Conservation (phyloP, 768 basidiomycete genomes). For the Termitomyces sp. region DNA sequence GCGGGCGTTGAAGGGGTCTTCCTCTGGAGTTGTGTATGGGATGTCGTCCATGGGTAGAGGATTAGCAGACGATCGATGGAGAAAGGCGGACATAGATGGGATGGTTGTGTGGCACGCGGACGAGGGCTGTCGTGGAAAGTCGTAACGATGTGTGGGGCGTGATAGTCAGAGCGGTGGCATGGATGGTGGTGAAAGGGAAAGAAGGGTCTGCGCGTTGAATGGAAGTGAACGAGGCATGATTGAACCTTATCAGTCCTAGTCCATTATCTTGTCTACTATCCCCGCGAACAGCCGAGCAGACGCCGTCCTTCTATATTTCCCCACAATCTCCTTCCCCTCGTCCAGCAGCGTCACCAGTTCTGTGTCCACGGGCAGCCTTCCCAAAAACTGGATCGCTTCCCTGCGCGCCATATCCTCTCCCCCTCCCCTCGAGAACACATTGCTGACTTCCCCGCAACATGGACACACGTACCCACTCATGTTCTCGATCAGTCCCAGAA, state of each 20-base stretch:
- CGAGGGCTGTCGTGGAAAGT: background rate
- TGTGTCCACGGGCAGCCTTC: slow-evolving; percentile 88
- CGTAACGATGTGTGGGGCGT: slow-evolving; percentile 1
- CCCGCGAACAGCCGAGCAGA: slow-evolving; percentile 62
- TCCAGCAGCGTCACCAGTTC: slow-evolving; percentile 86
- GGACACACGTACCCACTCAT: slow-evolving; percentile 99
- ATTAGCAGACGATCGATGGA: background rate
- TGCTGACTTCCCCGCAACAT: slow-evolving; percentile 92
- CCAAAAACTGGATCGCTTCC: slow-evolving; percentile 74
- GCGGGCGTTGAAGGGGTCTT: slow-evolving; percentile 43
- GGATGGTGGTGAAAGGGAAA: slow-evolving; percentile 11
- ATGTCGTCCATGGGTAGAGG: slow-evolving; percentile 27
- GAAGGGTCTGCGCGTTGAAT: slow-evolving; percentile 20
- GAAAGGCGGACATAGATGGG: background rate
- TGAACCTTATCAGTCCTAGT: background rate
- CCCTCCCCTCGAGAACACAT: slow-evolving; percentile 92
- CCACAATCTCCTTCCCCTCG: slow-evolving; percentile 48
- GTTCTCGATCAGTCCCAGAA: slow-evolving; percentile 93
- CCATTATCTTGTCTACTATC: slow-evolving; percentile 35
- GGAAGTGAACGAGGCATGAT: slow-evolving; percentile 26
- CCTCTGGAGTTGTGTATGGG: slow-evolving; percentile 45
- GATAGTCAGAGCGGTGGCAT: slow-evolving; percentile 6
- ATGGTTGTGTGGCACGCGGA: background rate
- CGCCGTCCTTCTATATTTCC: slow-evolving; percentile 60
- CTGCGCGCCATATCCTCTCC: slow-evolving; percentile 81